Base-by-base conservation (phyloP, 2,329 filamentous ascomycete genomes). In the Fusarium citri region DNA sequence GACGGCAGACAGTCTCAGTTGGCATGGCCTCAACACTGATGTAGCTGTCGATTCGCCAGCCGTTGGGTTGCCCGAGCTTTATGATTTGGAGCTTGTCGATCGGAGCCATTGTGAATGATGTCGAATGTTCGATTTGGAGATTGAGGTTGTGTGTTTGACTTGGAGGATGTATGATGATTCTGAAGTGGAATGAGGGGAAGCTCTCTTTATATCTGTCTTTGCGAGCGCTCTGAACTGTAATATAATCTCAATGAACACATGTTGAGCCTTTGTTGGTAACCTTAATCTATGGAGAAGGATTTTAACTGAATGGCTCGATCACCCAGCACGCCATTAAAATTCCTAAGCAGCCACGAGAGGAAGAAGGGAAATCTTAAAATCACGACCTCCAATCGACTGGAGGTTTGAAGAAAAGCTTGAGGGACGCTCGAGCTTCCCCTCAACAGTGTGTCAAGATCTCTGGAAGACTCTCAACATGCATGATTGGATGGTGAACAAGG, bases 381-480 rank as follows among this genome's bases (percentile, higher is more conserved):
- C 6, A 4, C 3, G 10, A 3, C 10, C 18, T n/a, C 34, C 34
- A 37, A 37, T 37, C 3, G 3, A 37, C 18, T 37, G 34, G 4
- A 7, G 1, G 10, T 0, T 7, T 37, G 10, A n/a, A n/a, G 34
- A 4, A 4, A 37, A 7, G 18, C 6, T 37, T 12, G 18, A n/a
- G 34, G 34, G 6, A n/a, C 10, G 18, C 10, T n/a, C 18, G 18
- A 2, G 3, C 6, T 37, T 37, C 6, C 18, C 34, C 18, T 37
- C 34, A 12, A 12, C 10, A 37, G 2, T 1, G 1, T 37, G 1
- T 12, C 6, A 12, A 37, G 18, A 4, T 12, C 3, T n/a, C 34
- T n/a, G 34, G 10, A 37, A 7, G 2, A 7, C n/a, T 37, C 6
- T 7, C 34, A n/a, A 1, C 1, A 37, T n/a, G 3, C 3, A n/a